Evolutionary conservation across 495 filamentous ascomycete species (phyloP).

Genomic region (Penicillium verhagenii): DNA sequence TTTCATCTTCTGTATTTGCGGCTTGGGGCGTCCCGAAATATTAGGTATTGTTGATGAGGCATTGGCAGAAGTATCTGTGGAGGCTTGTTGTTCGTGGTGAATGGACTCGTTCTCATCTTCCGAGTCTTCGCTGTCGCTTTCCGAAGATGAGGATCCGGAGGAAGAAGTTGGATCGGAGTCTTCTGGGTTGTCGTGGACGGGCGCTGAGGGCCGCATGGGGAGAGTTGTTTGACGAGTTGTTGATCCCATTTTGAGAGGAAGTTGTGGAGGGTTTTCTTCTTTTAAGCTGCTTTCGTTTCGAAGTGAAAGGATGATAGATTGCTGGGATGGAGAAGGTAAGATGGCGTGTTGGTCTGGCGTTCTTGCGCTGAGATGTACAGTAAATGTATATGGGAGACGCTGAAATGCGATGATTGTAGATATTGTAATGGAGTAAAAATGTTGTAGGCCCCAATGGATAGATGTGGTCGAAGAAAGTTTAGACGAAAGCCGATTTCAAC

Average conservation of each 20-base stretch:
- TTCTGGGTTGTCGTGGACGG: conserved; percentile 21
- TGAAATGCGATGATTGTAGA: too few species aligned
- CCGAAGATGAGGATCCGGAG: conserved; percentile 32
- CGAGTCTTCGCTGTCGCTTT: conserved; percentile 28
- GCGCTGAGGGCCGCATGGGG: background rate
- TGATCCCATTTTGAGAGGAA: conserved; percentile 11
- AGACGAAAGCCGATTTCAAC: conserved; percentile 20
- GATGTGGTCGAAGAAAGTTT: conserved; percentile 6
- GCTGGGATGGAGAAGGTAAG: too few species aligned
- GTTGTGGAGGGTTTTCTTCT: background rate
- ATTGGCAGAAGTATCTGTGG: background rate
- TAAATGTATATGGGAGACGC: background rate
- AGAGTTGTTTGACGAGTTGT: conserved; percentile 6
- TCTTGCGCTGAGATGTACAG: background rate
- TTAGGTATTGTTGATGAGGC: conserved; percentile 23
- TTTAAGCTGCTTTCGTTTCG: background rate
- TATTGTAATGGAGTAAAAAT: background rate
- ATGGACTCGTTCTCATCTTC: conserved; percentile 24
- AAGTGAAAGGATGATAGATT: too few species aligned
- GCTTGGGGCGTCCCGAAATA: conserved; percentile 36
- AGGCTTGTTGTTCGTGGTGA: conserved; percentile 8
- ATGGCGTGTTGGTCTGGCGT: background rate
- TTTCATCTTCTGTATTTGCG: conserved; percentile 32
- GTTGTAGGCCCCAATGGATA: background rate
- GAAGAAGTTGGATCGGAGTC: conserved; percentile 44